Evolutionary conservation across 306 rosid species (phyloP), one percentile per base, ranked within the genome.

Genomic region (Prosopis cineraria): DNA sequence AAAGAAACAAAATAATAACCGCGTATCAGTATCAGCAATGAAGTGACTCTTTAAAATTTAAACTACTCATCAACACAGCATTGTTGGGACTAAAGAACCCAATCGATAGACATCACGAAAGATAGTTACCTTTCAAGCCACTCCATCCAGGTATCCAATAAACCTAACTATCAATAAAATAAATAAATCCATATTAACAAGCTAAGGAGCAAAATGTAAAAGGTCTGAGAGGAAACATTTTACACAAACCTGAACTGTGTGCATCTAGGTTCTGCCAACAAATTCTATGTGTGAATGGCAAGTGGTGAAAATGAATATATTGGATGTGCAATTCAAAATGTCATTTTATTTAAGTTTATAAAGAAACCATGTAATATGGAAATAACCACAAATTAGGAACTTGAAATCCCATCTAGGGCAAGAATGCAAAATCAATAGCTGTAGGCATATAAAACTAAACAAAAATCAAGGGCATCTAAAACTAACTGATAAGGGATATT

Each of bases 71-170:
- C n/a, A n/a, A n/a, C n/a, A n/a, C n/a, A n/a, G n/a, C n/a, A n/a
- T n/a, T n/a, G n/a, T n/a, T n/a, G n/a, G 69, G 99, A 95, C 72
- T 95, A 95, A 16, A 95, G 89, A 82, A 93, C 96, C 98, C 98
- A 95, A 81, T 59, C 97, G 98, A 79, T 92, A 90, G 76, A 94
- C 87, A 87, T 94, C 98, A 67, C 98, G 97, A 78, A 94, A 94
- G 79, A 94, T 90, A 19, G 98, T 94, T 44, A 94, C 98, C 89
- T 97, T 94, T 24, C 87, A 94, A 86, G 78, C 98, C 90, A 75
- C 97, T 94, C 98, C 98, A 94, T 84, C 98, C 98, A 81, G 98
- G 98, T 78, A 92, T 89, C 98, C 92, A 78, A 60, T 62, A 78
- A 79, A 82, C 40, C 64, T 41, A 83, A 71, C 70, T 36, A 72